These are phyloP conservation scores for Periglandula ipomoeae DNA, from an alignment of 2,329 filamentous ascomycete genomes.

Conservation along the genomic window DNA sequence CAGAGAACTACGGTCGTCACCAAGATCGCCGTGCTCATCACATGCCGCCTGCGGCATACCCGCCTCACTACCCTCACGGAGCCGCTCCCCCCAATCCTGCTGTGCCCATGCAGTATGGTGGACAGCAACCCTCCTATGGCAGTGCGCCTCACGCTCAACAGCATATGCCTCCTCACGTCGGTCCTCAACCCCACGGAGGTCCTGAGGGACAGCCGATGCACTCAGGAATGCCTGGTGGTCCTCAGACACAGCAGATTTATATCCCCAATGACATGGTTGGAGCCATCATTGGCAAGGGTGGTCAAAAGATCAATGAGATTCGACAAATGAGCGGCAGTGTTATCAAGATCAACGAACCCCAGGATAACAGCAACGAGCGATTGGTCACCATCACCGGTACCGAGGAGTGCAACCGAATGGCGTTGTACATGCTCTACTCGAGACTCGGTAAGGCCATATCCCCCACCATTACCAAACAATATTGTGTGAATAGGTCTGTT, in stretches of 20 bases:
- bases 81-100: conserved; percentile 51
- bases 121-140: conserved; percentile 65
- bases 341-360: conserved; percentile 99
- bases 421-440: conserved; percentile 98
- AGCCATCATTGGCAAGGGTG: conserved; percentile 97
- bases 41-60: conserved; percentile 64
- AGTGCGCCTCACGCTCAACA: conserved; percentile 70
- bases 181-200: conserved; percentile 48
- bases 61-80: conserved; percentile 60
- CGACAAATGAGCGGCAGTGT: conserved; percentile 93
- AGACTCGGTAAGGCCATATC: conserved; percentile 73
- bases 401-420: conserved; percentile 98
- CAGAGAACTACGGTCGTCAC: conserved; percentile 71
- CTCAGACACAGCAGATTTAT: conserved; percentile 95
- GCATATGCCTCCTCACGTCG: conserved; percentile 52
- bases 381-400: conserved; percentile 96
- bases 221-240: conserved; percentile 47
- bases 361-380: conserved; percentile 97
- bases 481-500: not conserved
- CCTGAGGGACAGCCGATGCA: conserved; percentile 69
- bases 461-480: too few relatives aligned
- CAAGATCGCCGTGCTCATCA: conserved; percentile 66
- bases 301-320: conserved; percentile 99
- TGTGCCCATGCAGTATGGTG: conserved; percentile 71
- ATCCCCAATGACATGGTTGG: conserved; percentile 99